Evolutionary conservation across 257 asterid genomes (phyloP), one percentile per base, ranked within the genome.

Genomic region (Solanum medicagineum): DNA sequence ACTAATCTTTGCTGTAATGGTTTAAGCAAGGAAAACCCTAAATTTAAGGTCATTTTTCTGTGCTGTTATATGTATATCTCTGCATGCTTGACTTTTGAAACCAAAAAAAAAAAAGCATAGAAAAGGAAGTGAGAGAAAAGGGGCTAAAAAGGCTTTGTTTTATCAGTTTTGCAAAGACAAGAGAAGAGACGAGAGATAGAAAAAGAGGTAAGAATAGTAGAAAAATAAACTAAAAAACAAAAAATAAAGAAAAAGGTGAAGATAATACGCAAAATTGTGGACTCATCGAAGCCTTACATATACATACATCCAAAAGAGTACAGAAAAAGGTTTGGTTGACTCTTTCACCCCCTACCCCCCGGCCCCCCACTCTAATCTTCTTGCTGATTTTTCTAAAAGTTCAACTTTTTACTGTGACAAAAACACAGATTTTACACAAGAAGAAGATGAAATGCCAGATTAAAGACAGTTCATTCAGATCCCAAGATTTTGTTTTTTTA

Each of bases 231-330:
- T 26, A 45, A 51, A 9, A 12, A 19, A 7, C 3, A 4, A n/a
- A 6, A 16, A 84, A n/a, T 3, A 59, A 57, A 65, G 2, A 40
- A 69, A 20, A 77, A 74, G 85, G 77, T 66, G 88, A 86, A 87
- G 92, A 87, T 87, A 87, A 89, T 82, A 86, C 84, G 88, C 87
- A 84, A 73, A 84, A 69, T 77, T 87, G 89, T 89, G 92, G 91
- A 88, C 86, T 81, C 57, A 59, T 87, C 81, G 92, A 87, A 87
- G 91, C 91, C 92, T 90, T 87, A 79, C 91, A 90, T 84, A 88
- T 88, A 87, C 83, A 84, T 84, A 86, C 87, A 51, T 54, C 86
- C 92, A 89, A 85, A 88, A 85, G 6, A 75, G 55, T 59, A 59
- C 86, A 89, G 81, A 42, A 75, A 84, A 81, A 84, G 87, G 89